phyloP scores from a whole-genome alignment of 768 basidiomycete species.

The Collybia sp. region DNA sequence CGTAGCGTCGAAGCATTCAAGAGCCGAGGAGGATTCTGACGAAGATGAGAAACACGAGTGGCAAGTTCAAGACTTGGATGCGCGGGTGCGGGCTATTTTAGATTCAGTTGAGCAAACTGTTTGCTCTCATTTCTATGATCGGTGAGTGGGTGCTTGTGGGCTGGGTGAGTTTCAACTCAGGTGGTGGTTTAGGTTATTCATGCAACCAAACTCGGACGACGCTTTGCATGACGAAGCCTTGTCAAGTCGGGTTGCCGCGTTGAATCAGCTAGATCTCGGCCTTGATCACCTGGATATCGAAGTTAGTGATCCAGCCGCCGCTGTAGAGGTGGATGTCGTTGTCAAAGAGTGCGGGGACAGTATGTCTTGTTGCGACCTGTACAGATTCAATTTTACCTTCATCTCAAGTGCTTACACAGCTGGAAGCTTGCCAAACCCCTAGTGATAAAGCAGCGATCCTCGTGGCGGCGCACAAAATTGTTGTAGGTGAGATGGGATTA shows the following conservation, averaged over 20 bases:
- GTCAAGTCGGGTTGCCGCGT: slow-evolving; percentile 82
- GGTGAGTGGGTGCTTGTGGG: slow-evolving; percentile 37
- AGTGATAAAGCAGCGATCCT: slow-evolving; percentile 76
- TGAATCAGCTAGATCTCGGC: slow-evolving; percentile 86
- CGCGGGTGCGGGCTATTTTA: slow-evolving; percentile 36
- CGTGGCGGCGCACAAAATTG: slow-evolving; percentile 78
- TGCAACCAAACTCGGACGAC: slow-evolving; percentile 64
- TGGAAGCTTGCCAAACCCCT: slow-evolving; percentile 49
- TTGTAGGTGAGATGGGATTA: slow-evolving; percentile 70
- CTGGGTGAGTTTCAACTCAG: neutral
- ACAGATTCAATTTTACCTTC: neutral
- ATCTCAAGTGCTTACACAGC: slow-evolving; percentile 25
- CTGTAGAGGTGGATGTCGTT: slow-evolving; percentile 49
- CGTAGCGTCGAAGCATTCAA: slow-evolving; percentile 20
- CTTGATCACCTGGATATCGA: slow-evolving; percentile 89
- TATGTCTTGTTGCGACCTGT: slow-evolving; percentile 27
- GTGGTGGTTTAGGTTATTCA: slow-evolving; percentile 55
- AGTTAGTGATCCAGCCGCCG: slow-evolving; percentile 44
- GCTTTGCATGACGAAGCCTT: slow-evolving; percentile 86
- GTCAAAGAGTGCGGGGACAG: slow-evolving; percentile 75
- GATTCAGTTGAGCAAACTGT: slow-evolving; percentile 73
- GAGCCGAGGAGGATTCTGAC: slow-evolving; percentile 24
- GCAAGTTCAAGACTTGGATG: slow-evolving; percentile 30
- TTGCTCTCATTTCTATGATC: slow-evolving; percentile 78
- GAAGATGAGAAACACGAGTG: slow-evolving; percentile 31